Evolutionary conservation across 345 rosid species (phyloP), one percentile per base, ranked within the genome.

Genomic region (Acer campestre): DNA sequence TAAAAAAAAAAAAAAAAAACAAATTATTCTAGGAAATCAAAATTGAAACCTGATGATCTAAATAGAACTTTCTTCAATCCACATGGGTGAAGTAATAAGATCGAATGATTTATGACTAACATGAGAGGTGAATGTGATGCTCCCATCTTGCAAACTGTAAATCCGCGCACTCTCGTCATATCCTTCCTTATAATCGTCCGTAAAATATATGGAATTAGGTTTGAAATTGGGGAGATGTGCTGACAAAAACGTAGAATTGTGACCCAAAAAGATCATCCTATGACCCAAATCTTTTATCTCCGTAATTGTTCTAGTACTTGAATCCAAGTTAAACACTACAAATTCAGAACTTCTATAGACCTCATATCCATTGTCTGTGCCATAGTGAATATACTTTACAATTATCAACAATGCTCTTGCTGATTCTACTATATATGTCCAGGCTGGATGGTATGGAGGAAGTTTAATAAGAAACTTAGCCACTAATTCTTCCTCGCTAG

Each of bases 121-220:
- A 27, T 27, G 29, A 27, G 2, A 27, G 29, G 29, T 27, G 29
- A 20, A 27, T 27, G 29, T 27, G 29, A 27, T n/a, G 27, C 18
- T 69, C 22, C 27, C 38, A 14, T 69, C 73, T 10, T 17, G 6
- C 10, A 69, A 38, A 49, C 48, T 2, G 29, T 27, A 69, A 46
- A 69, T 49, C 1, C 73, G 20, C 38, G 22, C 23, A 38, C 20
- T 31, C 23, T 68, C 7, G 8, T 55, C 71, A 18, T 67, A n/a
- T 18, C 12, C 17, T 13, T 10, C n/a, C 10, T 0, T 2, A 6
- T n/a, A 22, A 48, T 46, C 40, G 13, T 69, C 73, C 0, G 46
- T 70, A 14, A 70, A 70, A 44, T 51, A 70, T 25, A 51, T 70
- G 29, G 13, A 53, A 55, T 70, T 51, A 55, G 6, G 38, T 11